Evolutionary conservation across 2,329 filamentous ascomycete species (phyloP), one percentile per base, ranked within the genome.

Genomic region (Colletotrichum spaethianum): DNA sequence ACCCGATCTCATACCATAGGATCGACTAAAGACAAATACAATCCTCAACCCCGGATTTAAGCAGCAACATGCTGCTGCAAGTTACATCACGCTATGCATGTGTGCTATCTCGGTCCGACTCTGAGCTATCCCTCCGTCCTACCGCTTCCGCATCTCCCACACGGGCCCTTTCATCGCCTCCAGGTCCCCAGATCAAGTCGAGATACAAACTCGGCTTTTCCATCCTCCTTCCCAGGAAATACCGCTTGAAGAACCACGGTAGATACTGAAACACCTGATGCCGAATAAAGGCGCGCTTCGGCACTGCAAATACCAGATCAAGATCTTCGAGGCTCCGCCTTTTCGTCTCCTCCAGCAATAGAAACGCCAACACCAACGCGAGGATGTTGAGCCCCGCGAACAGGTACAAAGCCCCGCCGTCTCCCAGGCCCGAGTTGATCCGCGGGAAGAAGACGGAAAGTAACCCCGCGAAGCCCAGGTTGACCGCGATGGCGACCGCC

Each of bases 321-420:
- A 85, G 76, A 46, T 84, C 82, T 66, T 85, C 83, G 20, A 85
- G 78, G 28, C 79, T 83, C 20, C 79, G 79, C 16, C 79, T 76
- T 70, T 83, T 83, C 2, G 83, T 85, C 77, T 85, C 83, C 64
- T 85, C 83, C 9, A 85, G 80, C 4, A 85, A 74, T 1, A 87
- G 76, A 75, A 86, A 85, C 4, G 87, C 83, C 36, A 86, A 78
- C 4, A 83, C 72, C n/a, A 85, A 82, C 0, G 86, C 85, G 3
- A 87, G 53, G 1, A 87, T 55, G 73, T 87, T 87, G 23, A 88
- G 77, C 1, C 81, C 84, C 1, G 83, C 80, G 73, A 87, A 88
- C 38, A 88, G 81, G 1, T 83, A 84, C 4, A 87, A 76, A 0
- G 81, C 80, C 0, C 83, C 84, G 3, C 76, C 76, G 18, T 82